These are phyloP conservation scores for Microstroma glucosiphilum DNA, from an alignment of 1,284 basidiomycete genomes.

Conservation along the genomic window DNA sequence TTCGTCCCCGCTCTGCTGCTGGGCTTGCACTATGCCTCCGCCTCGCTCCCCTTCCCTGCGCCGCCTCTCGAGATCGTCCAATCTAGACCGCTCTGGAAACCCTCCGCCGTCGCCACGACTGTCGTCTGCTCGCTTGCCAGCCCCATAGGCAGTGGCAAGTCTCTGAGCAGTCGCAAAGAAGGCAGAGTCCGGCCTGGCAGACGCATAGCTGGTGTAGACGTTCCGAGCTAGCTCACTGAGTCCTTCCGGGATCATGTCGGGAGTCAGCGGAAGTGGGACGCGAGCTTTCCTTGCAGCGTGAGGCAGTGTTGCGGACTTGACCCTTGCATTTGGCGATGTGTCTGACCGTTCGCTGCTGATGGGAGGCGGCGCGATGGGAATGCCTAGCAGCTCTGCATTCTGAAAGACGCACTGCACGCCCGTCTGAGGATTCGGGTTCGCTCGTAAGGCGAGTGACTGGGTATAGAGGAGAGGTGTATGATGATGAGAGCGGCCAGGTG, in stretches of 20 bases:
- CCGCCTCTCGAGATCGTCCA: too few species aligned
- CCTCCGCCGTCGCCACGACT: neutral
- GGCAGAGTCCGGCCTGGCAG: slow-evolving; percentile 20
- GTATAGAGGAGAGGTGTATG: neutral
- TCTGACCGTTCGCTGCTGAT: neutral
- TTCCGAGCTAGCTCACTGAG: slow-evolving; percentile 36
- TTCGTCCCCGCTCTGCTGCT: slow-evolving; percentile 18
- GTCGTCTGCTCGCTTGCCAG: slow-evolving; percentile 13
- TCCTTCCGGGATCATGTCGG: slow-evolving; percentile 29
- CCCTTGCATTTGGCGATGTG: neutral
- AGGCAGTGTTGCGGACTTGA: neutral
- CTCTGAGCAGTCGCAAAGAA: slow-evolving; percentile 23
- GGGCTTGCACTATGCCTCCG: neutral
- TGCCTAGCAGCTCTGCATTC: slow-evolving; percentile 12
- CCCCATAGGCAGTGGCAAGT: slow-evolving; percentile 25
- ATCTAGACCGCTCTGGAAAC: neutral
- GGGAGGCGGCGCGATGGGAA: slow-evolving; percentile 4
- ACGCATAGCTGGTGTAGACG: slow-evolving; percentile 29
- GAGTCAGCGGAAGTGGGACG: slow-evolving; percentile 5
- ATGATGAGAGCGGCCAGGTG: neutral
- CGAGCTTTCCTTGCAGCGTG: slow-evolving; percentile 3
- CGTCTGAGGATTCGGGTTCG: slow-evolving; percentile 12
- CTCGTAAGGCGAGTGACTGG: slow-evolving; percentile 2
- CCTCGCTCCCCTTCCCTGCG: too few species aligned
- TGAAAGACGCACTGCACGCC: slow-evolving; percentile 14